phyloP scores from a whole-genome alignment of 805 yeast species.

The Kodamaea kaohsiungensis region DNA sequence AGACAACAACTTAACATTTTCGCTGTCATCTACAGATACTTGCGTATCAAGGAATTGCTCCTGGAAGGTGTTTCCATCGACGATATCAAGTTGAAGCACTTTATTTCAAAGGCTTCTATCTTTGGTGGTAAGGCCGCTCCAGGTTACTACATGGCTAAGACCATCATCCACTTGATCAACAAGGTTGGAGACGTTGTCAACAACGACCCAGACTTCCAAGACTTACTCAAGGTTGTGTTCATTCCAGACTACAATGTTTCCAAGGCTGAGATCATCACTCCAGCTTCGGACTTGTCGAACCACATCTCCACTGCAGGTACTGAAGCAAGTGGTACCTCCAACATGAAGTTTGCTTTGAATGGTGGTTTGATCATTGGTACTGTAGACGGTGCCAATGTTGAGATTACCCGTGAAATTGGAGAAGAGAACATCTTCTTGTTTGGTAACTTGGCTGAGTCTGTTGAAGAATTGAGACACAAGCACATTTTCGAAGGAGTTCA shows the following conservation, averaged over 20 bases:
- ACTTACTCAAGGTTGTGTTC: conserved; percentile 80
- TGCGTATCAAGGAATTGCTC: conserved; percentile 69
- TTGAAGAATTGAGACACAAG: conserved; percentile 77
- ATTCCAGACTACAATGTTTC: conserved; percentile 93
- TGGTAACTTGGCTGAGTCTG: conserved; percentile 88
- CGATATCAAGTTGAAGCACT: conserved; percentile 58
- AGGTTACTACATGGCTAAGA: conserved; percentile 95
- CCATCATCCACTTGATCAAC: conserved; percentile 82
- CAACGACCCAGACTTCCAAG: conserved; percentile 71
- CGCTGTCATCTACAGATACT: conserved; percentile 82
- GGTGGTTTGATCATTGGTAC: conserved; percentile 96
- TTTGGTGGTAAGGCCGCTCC: conserved; percentile 98
- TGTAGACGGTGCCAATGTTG: conserved; percentile 96
- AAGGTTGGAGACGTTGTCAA: conserved; percentile 80
- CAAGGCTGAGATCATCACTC: conserved; percentile 87
- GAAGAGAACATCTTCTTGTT: conserved; percentile 90
- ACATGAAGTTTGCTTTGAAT: conserved; percentile 92
- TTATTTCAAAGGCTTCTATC: conserved; percentile 73
- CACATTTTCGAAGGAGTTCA: conserved; percentile 63
- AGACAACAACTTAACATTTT: conserved; percentile 92
- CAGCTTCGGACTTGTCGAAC: conserved; percentile 88
- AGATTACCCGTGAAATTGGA: conserved; percentile 90
- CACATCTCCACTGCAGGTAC: conserved; percentile 98
- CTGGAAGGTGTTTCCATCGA: conserved; percentile 44
- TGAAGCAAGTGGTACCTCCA: conserved; percentile 94